Conservation (phyloP, 2,329 filamentous ascomycete genomes). For the Cryoendolithus antarcticus region DNA sequence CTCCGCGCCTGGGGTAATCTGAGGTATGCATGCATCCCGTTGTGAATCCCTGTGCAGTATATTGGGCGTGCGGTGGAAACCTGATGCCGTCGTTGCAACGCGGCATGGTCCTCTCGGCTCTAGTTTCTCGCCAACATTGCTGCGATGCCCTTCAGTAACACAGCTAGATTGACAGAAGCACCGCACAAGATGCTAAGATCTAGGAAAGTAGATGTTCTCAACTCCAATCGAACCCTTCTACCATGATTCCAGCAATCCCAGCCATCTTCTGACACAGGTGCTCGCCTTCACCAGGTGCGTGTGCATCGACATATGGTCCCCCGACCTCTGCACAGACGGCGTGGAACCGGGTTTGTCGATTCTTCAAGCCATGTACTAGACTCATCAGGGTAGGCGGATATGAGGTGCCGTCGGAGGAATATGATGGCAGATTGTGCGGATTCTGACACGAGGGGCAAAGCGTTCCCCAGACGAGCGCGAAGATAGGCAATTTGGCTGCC, state of each 20-base stretch:
- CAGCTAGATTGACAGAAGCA: no score
- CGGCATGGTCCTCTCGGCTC: no score
- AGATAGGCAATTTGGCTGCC: constrained; percentile 31
- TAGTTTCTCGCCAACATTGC: no score
- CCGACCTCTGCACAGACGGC: constrained; percentile 4
- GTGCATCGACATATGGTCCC: constrained; percentile 2
- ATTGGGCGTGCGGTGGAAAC: no score
- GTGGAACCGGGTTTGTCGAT: constrained; percentile 33
- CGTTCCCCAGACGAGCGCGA: constrained; percentile 29
- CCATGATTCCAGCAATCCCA: constrained; percentile 12
- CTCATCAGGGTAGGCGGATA: constrained; percentile 23
- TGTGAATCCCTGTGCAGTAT: no score
- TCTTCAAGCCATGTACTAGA: constrained; percentile 27
- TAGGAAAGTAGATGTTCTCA: background rate
- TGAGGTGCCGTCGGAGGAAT: constrained; percentile 15
- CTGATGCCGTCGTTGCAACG: no score
- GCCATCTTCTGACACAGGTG: constrained; percentile 21
- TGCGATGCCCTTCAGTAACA: no score
- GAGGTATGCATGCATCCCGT: no score
- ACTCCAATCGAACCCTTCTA: constrained; percentile 17
- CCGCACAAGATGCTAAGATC: no score
- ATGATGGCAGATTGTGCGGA: constrained; percentile 32
- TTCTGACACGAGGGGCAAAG: constrained; percentile 32
- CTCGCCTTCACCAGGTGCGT: constrained; percentile 9
- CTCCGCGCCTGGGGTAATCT: no score